Conservation (phyloP, 2,329 filamentous ascomycete species). For the Diaporthe aspalathi region DNA sequence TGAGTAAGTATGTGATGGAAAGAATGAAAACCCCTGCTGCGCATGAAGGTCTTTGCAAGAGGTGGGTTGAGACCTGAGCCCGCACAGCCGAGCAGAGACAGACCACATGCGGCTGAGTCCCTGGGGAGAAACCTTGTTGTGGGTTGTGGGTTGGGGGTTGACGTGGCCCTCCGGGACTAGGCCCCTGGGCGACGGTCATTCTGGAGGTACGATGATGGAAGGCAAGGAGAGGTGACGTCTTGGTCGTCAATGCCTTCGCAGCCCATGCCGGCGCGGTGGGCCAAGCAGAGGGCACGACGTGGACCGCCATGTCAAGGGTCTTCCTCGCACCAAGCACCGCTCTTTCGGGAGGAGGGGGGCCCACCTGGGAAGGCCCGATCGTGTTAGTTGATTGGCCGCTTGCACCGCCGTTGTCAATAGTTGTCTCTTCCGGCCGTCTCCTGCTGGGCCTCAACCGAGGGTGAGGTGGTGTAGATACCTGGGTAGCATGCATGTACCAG, state of each 20-base stretch:
- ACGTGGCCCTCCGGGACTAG: conserved; percentile 15
- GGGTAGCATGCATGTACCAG: not conserved
- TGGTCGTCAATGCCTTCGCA: conserved; percentile 26
- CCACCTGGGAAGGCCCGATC: conserved; percentile 15
- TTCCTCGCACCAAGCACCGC: not conserved
- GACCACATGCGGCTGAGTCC: conserved; percentile 6
- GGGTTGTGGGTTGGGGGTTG: conserved; percentile 17
- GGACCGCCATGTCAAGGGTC: conserved; percentile 16
- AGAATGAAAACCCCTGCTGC: conserved; percentile 11
- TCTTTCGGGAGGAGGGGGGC: not conserved
- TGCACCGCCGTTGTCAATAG: not conserved
- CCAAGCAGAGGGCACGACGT: conserved; percentile 28
- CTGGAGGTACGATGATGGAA: conserved; percentile 5
- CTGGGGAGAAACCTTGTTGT: conserved; percentile 4
- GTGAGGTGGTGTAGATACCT: too few relatives aligned
- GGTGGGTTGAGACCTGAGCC: not conserved
- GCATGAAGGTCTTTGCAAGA: not conserved
- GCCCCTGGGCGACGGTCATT: conserved; percentile 17
- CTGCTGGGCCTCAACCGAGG: not conserved
- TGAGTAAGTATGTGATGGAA: not conserved
- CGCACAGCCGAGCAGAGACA: conserved; percentile 3
- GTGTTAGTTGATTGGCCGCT: conserved; percentile 28
- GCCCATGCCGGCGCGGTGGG: conserved; percentile 5
- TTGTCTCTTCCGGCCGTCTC: not conserved
- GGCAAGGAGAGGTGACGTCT: conserved; percentile 19